Evolutionary conservation across 257 asterid genomes (phyloP).

Genomic region (Cruciata laevipes): DNA sequence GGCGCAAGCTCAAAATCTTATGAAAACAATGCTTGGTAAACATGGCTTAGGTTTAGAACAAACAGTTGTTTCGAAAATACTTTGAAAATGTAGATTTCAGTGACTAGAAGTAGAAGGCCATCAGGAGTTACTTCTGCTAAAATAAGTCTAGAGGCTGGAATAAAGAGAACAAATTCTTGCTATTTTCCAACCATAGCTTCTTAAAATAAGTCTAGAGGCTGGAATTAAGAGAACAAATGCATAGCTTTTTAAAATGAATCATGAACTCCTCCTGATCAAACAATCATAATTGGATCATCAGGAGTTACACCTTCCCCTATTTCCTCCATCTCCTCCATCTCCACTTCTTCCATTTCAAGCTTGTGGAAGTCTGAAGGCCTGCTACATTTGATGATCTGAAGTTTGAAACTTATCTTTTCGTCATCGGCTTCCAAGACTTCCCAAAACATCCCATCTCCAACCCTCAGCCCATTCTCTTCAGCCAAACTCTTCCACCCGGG

Average conservation of each 20-base stretch:
- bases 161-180: not conserved
- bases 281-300: not conserved
- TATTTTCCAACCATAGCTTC: no score
- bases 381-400: conserved; percentile 14
- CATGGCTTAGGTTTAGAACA: not conserved
- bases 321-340: not conserved
- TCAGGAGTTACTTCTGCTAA: no score
- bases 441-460: conserved; percentile 11
- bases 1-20: not conserved
- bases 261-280: not conserved
- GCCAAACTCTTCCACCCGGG: conserved; percentile 9
- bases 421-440: conserved; percentile 10
- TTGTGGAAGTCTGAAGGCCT: conserved; percentile 6
- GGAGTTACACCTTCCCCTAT: not conserved
- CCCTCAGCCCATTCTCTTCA: not conserved
- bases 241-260: not conserved
- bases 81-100: no score
- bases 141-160: not conserved
- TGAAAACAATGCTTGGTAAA: not conserved
- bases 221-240: not conserved
- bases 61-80: not conserved
- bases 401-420: conserved; percentile 3
- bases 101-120: no score
- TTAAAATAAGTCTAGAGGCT: not conserved
- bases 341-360: conserved; percentile 8